Evolutionary conservation across 1,139 yeast species (phyloP), one percentile per base, ranked within the genome.

Genomic region (Casaregolazyma suthepensis): DNA sequence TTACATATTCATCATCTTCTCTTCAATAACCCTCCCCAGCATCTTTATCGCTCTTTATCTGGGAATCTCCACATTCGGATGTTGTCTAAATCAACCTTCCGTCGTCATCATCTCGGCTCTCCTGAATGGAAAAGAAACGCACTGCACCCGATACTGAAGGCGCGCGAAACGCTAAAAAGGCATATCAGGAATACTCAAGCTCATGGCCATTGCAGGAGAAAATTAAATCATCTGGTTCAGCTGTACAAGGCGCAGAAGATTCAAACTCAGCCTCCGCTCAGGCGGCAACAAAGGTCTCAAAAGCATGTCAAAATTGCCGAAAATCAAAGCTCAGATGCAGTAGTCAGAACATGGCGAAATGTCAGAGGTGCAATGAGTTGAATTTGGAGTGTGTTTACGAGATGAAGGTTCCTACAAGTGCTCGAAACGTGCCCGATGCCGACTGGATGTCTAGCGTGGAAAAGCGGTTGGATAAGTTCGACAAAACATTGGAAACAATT

Each of bases 251-350:
- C 7, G 26, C 31, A 12, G 29, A 22, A 22, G 29, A 43, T 15
- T 5, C 26, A 22, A 22, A 22, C 15, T 5, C 23, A 1, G 26
- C 31, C 26, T 20, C 31, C 18, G 13, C 10, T n/a, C 20, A 42
- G 22, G 20, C 44, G 12, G 20, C 44, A 26, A 60, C 60, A 3
- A 59, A 58, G 46, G 54, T 54, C 9, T 45, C 80, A 12, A 82
- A 80, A 62, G 89, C 89, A 5, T 84, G 90, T 63, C 73, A 80
- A 20, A 76, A 76, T 62, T 84, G 90, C 64, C 78, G 85, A 56
- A 74, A 75, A 63, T 77, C 85, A 35, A 84, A 84, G 68, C 84
- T 83, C 31, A 82, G 78, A 66, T 84, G 90, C 62, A 75, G 76
- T 31, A 78, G 79, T 58, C 63, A 68, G 7, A 64, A 61, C n/a